Percentiles rank a stretch among this genome's conserved stretches.
Conservation (phyloP, 164 flowering plant genomes). For the Tetrastigma voinierianum region DNA sequence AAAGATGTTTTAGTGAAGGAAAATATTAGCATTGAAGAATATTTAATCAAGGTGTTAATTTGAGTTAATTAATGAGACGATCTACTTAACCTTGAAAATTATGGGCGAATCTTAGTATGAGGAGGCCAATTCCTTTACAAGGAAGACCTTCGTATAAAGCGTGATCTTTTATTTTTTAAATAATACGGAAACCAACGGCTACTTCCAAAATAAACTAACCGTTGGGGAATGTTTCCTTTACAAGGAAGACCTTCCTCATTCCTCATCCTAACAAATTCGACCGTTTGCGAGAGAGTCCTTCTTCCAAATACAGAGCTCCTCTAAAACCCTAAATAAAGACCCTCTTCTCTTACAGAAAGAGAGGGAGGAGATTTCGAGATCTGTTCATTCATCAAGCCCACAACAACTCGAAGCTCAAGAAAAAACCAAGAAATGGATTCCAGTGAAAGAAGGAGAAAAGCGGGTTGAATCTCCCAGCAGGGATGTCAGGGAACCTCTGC, state of each 20-base stretch:
- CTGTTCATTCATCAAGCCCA: no score
- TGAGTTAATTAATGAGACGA: no score
- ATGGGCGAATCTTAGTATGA: neutral
- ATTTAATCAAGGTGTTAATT: no score
- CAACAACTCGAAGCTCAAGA: neutral
- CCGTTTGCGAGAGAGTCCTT: conserved; percentile 11
- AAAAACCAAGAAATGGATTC: conserved; percentile 53
- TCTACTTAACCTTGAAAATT: no score
- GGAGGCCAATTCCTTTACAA: neutral
- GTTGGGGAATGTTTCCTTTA: conserved; percentile 10
- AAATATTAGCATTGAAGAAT: no score
- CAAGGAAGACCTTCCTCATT: no score
- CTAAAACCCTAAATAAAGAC: conserved; percentile 9
- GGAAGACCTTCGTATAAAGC: neutral
- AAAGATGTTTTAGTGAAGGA: no score
- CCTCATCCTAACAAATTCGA: conserved; percentile 17
- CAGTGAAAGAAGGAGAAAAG: conserved; percentile 48
- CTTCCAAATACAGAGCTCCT: neutral
- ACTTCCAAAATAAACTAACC: conserved; percentile 17
- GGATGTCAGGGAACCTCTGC: conserved; percentile 70
- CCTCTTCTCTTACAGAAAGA: conserved; percentile 16
- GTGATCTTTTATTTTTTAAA: no score
- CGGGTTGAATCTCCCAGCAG: conserved; percentile 81
- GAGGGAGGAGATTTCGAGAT: no score
- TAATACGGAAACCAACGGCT: conserved; percentile 18